Percentiles rank a stretch among this genome's conserved stretches.
These are phyloP conservation scores for Sphagnum contortum DNA, from an alignment of 225 moss, liverwort and hornwort genomes.

Conservation along the genomic window DNA sequence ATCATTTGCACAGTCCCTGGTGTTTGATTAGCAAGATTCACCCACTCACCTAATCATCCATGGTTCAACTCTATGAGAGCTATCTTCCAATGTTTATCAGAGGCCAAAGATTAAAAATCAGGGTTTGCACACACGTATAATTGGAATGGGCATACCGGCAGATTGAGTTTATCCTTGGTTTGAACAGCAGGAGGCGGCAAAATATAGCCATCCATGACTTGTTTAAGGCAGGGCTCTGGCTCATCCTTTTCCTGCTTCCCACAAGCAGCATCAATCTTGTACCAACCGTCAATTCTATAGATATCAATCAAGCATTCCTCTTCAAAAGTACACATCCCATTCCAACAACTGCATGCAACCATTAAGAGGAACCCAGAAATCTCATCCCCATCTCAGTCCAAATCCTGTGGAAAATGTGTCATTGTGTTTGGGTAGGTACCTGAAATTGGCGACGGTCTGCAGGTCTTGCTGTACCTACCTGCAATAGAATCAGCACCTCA, in stretches of 20 bases:
- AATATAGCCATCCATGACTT: neutral
- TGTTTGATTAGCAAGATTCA: neutral
- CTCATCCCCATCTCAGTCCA: neutral
- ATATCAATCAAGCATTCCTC: no score
- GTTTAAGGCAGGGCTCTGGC: neutral
- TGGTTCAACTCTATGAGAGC: neutral
- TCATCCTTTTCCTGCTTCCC: neutral
- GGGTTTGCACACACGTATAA: no score
- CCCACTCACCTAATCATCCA: neutral
- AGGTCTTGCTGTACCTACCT: neutral
- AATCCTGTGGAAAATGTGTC: neutral
- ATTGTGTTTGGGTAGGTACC: neutral
- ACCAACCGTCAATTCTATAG: no score
- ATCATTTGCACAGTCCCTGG: neutral
- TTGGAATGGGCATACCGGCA: no score
- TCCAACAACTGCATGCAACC: no score
- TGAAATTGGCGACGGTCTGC: neutral
- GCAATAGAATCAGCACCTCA: neutral
- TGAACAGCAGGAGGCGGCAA: constrained; percentile 4
- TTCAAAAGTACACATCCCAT: no score
- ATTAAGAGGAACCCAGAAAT: no score
- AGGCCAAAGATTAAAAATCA: no score
- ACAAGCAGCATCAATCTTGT: neutral
- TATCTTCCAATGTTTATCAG: constrained; percentile 1
- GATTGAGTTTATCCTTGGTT: neutral